A percentile compares a stretch with the other conserved stretches of the same genome.
phyloP scores from a whole-genome alignment of 2,329 filamentous ascomycete genomes.

The Didymella exigua region DNA sequence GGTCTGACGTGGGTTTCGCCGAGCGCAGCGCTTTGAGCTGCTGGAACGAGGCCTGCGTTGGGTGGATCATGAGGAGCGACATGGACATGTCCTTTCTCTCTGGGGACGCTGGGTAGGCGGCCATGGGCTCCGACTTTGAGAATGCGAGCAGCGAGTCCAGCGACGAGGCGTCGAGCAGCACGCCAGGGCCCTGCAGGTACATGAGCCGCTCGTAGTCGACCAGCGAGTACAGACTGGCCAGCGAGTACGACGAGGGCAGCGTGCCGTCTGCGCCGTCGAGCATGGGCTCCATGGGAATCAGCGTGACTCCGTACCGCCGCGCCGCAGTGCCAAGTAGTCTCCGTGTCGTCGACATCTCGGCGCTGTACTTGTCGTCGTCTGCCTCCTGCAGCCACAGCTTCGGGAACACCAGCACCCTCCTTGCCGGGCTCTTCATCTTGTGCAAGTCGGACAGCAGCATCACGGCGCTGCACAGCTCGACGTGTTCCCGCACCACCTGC shows the following conservation, averaged over 20 bases:
- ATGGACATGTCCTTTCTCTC: slow-evolving; percentile 41
- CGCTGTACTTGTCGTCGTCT: slow-evolving; percentile 47
- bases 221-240: slow-evolving; percentile 53
- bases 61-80: slow-evolving; percentile 48
- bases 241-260: slow-evolving; percentile 49
- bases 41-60: slow-evolving; percentile 41
- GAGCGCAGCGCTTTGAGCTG: slow-evolving; percentile 39
- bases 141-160: slow-evolving; percentile 54
- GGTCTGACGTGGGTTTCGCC: slow-evolving; percentile 34
- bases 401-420: slow-evolving; percentile 54
- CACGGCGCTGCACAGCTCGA: slow-evolving; percentile 56
- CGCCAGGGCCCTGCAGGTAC: slow-evolving; percentile 52
- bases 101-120: slow-evolving; percentile 42
- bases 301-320: slow-evolving; percentile 52
- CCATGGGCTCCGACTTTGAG: slow-evolving; percentile 44
- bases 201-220: slow-evolving; percentile 54
- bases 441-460: slow-evolving; percentile 57
- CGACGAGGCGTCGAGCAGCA: slow-evolving; percentile 54
- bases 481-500: slow-evolving; percentile 53
- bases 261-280: slow-evolving; percentile 43
- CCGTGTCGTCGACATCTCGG: slow-evolving; percentile 52
- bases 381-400: slow-evolving; percentile 42
- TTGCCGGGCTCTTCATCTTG: slow-evolving; percentile 53
- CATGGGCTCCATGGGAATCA: slow-evolving; percentile 52
- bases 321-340: slow-evolving; percentile 54